A percentile compares a stretch with the other conserved stretches of the same genome.
phyloP scores from a whole-genome alignment of 495 filamentous ascomycete genomes.

The Clavariopsis aquatica region DNA sequence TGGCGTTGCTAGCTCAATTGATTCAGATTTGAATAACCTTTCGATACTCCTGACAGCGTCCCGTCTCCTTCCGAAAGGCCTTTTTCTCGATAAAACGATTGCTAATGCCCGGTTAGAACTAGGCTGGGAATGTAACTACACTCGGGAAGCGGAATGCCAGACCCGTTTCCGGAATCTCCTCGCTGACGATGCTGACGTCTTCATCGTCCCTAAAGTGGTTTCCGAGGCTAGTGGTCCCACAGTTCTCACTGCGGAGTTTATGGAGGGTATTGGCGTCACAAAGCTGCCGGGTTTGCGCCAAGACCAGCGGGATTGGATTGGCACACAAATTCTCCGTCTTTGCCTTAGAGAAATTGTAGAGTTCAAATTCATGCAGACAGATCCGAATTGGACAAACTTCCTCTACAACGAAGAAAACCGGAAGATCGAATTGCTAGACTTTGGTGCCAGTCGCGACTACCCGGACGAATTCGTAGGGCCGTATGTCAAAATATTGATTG shows the following conservation, averaged over 20 bases:
- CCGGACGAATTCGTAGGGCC: slow-evolving; percentile 73
- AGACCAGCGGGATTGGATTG: slow-evolving; percentile 84
- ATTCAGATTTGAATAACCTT: slow-evolving; percentile 92
- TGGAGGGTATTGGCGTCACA: slow-evolving; percentile 85
- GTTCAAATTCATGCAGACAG: slow-evolving; percentile 98
- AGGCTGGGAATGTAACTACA: slow-evolving; percentile 96
- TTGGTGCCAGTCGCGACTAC: slow-evolving; percentile 87
- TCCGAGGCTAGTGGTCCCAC: slow-evolving; percentile 78
- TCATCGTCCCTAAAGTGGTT: slow-evolving; percentile 76
- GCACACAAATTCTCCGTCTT: slow-evolving; percentile 87
- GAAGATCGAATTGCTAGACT: slow-evolving; percentile 90
- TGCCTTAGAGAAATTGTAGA: slow-evolving; percentile 91
- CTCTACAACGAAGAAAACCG: slow-evolving; percentile 74
- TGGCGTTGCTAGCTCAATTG: slow-evolving; percentile 92
- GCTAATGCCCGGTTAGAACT: slow-evolving; percentile 92
- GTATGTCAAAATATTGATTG: slow-evolving; percentile 75
- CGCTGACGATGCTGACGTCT: slow-evolving; percentile 65
- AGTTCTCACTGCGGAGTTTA: slow-evolving; percentile 91
- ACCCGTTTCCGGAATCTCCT: slow-evolving; percentile 73
- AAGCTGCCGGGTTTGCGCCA: slow-evolving; percentile 74
- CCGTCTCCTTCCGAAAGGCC: slow-evolving; percentile 80
- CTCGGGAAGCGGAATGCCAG: slow-evolving; percentile 79
- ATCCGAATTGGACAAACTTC: slow-evolving; percentile 99
- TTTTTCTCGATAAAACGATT: slow-evolving; percentile 96
- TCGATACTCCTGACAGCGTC: slow-evolving; percentile 87